These are phyloP conservation scores for Lachancea sp. DNA, from an alignment of 805 yeast genomes.

Conservation along the genomic window DNA sequence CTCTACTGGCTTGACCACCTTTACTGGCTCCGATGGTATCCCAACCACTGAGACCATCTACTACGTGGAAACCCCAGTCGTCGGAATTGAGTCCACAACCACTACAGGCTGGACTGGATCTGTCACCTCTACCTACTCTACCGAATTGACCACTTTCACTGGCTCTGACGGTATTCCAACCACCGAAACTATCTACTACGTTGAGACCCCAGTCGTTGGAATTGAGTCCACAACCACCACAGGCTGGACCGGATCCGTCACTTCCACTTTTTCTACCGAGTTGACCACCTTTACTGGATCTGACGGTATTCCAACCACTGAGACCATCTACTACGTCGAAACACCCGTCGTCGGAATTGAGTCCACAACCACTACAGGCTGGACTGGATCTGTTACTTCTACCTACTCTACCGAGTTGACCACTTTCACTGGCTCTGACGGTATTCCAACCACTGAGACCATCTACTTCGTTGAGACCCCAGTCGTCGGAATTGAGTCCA, in stretches of 20 bases:
- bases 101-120: constrained; percentile 9
- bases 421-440: constrained; percentile 6
- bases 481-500: not conserved
- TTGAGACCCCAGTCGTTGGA: constrained; percentile 8
- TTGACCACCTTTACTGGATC: constrained; percentile 9
- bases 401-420: constrained; percentile 8
- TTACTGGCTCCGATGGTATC: constrained; percentile 6
- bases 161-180: constrained; percentile 7
- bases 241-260: constrained; percentile 5
- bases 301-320: constrained; percentile 12
- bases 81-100: constrained; percentile 3
- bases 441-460: constrained; percentile 8
- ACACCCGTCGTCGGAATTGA: constrained; percentile 10
- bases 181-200: constrained; percentile 9
- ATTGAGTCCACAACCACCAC: constrained; percentile 1
- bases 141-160: constrained; percentile 7
- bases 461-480: constrained; percentile 10
- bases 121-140: constrained; percentile 7
- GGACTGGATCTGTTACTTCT: constrained; percentile 9
- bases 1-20: constrained; percentile 5
- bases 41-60: constrained; percentile 3
- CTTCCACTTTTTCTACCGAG: constrained; percentile 7
- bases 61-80: constrained; percentile 6
- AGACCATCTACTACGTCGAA: constrained; percentile 14
- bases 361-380: constrained; percentile 8